Base-by-base conservation (phyloP, 352 stramenopile genomes). In the Pythium aristosporum region DNA sequence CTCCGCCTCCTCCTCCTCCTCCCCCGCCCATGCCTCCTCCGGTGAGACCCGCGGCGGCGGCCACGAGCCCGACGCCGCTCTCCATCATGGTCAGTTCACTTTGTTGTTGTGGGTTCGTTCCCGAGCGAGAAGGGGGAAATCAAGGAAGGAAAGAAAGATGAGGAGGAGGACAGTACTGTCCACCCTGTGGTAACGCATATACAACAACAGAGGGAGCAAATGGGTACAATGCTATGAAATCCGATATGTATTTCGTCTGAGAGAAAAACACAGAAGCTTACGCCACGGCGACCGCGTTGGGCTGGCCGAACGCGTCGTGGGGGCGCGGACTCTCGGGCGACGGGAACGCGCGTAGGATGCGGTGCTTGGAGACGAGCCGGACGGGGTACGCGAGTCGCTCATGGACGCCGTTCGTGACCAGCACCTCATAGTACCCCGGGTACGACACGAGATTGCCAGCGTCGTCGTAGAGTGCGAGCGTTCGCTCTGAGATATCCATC, bases 351-450 rank as follows among this genome's bases (percentile, higher is more conserved):
- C 68, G 79, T 12, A 92, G 51, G 21, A 80, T 68, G 23, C 80
- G 73, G 28, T 77, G 57, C n/a, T 73, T 44, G 15, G 79, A 72
- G 6, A 76, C 57, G 32, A 93, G 36, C 28, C 79, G 82, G 49
- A 92, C 72, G 12, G 73, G 73, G 71, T 88, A 91, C 48, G 82
- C 80, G 51, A 91, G 57, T 10, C 80, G 79, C 69, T 91, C 77
- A 41, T 74, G 65, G 13, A 89, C 81, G 20, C 85, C 82, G 57
- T 93, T 93, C 8, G 82, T 86, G 32, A 93, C 57, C 30, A 92
- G 76, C 41, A 92, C 50, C 58, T 93, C 79, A 53, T 93, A 93
- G 51, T 83, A 91, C 4, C 82, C 82, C 10, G 81, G 82, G 51
- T 77, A 89, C 34, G 74, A 72, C 10, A 65, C 73, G 21, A 80